Evolutionary conservation across 441 rosid genomes (phyloP).

Genomic region (Gossypium gossypioides): DNA sequence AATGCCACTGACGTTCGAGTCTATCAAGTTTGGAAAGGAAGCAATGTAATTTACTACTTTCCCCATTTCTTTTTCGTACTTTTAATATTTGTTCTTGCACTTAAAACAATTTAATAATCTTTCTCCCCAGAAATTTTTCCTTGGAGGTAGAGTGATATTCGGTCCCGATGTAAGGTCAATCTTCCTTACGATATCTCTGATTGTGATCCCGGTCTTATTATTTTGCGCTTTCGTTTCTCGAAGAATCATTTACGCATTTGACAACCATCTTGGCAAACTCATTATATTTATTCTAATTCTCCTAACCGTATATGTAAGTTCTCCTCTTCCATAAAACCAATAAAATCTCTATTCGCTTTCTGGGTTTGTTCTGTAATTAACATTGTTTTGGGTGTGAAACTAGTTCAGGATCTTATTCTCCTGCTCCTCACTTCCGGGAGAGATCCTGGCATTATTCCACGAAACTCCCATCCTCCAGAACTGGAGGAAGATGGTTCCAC

Average conservation of each 20-base stretch:
- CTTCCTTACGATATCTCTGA: conserved; percentile 16
- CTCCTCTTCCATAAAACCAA: not conserved
- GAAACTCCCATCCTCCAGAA: conserved; percentile 48
- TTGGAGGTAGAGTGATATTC: conserved; percentile 17
- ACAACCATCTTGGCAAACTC: conserved; percentile 29
- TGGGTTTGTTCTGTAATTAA: not conserved
- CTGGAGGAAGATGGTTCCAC: conserved; percentile 42
- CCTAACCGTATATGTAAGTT: conserved; percentile 47
- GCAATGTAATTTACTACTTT: conserved; percentile 27
- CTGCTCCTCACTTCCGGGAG: conserved; percentile 64
- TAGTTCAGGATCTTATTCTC: conserved; percentile 45
- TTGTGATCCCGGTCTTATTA: conserved; percentile 14
- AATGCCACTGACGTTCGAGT: conserved; percentile 24
- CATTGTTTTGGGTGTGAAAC: conserved; percentile 14
- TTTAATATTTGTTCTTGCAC: not conserved
- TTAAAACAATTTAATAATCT: not conserved
- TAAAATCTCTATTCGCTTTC: not conserved
- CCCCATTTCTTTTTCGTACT: not conserved
- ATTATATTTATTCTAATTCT: conserved; percentile 28
- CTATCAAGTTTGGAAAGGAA: conserved; percentile 61
- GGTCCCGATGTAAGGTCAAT: conserved; percentile 18
- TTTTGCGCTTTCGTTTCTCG: conserved; percentile 53
- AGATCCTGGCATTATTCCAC: conserved; percentile 83
- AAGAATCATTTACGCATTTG: conserved; percentile 28
- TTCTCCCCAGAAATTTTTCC: not conserved